Percentiles rank a stretch among this genome's conserved stretches.
Evolutionary conservation across 2,329 filamentous ascomycete species (phyloP).

Genomic region (Colletotrichum chrysophilum): DNA sequence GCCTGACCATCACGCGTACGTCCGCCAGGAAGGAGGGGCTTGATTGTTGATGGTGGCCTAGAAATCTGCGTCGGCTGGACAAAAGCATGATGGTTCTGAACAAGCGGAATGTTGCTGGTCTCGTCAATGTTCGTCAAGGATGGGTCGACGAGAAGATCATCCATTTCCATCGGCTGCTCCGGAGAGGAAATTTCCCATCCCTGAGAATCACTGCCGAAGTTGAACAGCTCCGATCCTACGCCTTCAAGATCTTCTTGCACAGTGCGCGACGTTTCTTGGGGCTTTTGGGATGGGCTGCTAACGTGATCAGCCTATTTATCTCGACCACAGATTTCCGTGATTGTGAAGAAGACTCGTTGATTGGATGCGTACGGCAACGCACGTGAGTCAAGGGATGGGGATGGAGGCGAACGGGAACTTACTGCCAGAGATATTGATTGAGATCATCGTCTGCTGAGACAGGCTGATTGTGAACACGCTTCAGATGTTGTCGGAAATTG

Average conservation of each 20-base stretch:
- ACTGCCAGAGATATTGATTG: conserved; percentile 36
- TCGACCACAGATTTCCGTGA: neutral
- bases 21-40: neutral
- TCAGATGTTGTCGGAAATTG: conserved; percentile 85
- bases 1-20: neutral
- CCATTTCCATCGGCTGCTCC: conserved; percentile 6
- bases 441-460: conserved; percentile 44
- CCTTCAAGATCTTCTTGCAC: conserved; percentile 6
- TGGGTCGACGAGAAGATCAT: conserved; percentile 5
- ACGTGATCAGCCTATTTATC: neutral
- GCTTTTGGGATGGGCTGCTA: neutral
- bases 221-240: conserved; percentile 9
- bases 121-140: neutral
- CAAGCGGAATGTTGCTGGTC: neutral
- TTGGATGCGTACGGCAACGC: neutral
- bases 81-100: neutral
- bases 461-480: conserved; percentile 63
- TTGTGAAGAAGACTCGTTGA: neutral
- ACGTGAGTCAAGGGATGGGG: neutral
- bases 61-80: conserved; percentile 6
- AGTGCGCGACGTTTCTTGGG: neutral
- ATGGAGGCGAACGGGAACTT: neutral
- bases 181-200: neutral
- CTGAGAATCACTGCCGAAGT: neutral
- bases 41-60: neutral